Evolutionary conservation across 1,139 yeast species (phyloP).

Genomic region (Saccharomyces hybrid): DNA sequence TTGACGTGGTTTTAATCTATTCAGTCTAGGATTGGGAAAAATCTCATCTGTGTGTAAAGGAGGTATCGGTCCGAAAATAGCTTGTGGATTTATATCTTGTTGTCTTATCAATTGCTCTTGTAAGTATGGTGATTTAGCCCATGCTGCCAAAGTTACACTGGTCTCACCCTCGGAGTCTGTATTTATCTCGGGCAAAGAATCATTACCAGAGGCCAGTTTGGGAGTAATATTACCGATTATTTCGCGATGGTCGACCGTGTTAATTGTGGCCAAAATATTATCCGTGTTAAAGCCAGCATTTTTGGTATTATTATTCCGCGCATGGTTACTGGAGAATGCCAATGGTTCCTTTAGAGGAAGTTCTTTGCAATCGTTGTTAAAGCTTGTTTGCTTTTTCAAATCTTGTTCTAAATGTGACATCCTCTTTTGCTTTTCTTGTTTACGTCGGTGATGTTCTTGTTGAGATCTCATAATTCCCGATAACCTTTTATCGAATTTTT

Average conservation of each 20-base stretch:
- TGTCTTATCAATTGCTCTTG: conserved; percentile 43
- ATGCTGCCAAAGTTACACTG: conserved; percentile 20
- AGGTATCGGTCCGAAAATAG: conserved; percentile 72
- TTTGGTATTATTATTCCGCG: conserved; percentile 1
- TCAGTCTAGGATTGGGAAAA: conserved; percentile 42
- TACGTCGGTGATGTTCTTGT: conserved; percentile 24
- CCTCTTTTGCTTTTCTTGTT: conserved; percentile 23
- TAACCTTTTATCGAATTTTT: conserved; percentile 26
- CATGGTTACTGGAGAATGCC: background rate
- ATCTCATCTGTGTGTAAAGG: conserved; percentile 62
- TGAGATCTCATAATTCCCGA: conserved; percentile 30
- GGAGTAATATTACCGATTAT: conserved; percentile 14
- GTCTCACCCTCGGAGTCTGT: conserved; percentile 30
- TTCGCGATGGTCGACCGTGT: conserved; percentile 28
- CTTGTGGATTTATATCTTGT: conserved; percentile 56
- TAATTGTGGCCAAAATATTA: conserved; percentile 11
- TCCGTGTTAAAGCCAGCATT: conserved; percentile 4
- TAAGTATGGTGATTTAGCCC: conserved; percentile 29
- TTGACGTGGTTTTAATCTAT: conserved; percentile 47
- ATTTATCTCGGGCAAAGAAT: conserved; percentile 29
- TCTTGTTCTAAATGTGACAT: conserved; percentile 26
- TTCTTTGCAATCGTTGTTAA: conserved; percentile 15
- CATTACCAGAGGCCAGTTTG: conserved; percentile 8
- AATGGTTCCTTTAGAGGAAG: background rate
- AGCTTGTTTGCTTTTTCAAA: conserved; percentile 17